These are phyloP conservation scores for Rosa rugosa DNA, from an alignment of 306 rosid species.

Conservation along the genomic window DNA sequence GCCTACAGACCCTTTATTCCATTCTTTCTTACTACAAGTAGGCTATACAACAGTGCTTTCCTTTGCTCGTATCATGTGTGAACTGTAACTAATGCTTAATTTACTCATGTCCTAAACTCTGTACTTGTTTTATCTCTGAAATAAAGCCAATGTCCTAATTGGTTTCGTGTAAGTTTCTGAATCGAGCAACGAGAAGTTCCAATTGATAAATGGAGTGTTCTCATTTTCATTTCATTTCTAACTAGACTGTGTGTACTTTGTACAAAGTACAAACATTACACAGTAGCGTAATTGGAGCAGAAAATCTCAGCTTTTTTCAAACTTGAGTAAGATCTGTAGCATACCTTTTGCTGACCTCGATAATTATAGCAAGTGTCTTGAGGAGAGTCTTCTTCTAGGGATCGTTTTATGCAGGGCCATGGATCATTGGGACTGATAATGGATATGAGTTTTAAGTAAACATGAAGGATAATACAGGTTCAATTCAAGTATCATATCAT, in stretches of 20 bases:
- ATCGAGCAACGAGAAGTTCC: not conserved
- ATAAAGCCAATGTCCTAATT: not conserved
- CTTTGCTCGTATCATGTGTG: not conserved
- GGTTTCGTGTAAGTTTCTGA: not conserved
- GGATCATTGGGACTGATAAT: not conserved
- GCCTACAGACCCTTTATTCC: not conserved
- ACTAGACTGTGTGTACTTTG: not conserved
- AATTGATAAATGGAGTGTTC: not conserved
- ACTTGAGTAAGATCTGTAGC: not conserved
- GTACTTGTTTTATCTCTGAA: not conserved
- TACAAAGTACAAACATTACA: not conserved
- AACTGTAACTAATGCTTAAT: not conserved
- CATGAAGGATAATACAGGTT: not conserved
- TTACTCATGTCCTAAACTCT: not conserved
- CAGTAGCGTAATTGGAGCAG: not conserved
- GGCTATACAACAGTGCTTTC: not conserved
- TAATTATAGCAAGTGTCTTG: not conserved
- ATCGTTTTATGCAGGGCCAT: not conserved
- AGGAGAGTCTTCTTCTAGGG: not conserved
- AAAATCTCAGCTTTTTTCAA: not conserved
- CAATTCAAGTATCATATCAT: not conserved
- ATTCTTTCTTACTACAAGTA: not conserved
- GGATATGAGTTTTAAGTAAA: not conserved
- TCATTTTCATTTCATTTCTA: not conserved
- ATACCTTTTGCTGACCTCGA: not conserved